A percentile compares a stretch with the other conserved stretches of the same genome.
These are phyloP conservation scores for Thelonectria blattea DNA, from an alignment of 2,329 filamentous ascomycete genomes.

Conservation along the genomic window DNA sequence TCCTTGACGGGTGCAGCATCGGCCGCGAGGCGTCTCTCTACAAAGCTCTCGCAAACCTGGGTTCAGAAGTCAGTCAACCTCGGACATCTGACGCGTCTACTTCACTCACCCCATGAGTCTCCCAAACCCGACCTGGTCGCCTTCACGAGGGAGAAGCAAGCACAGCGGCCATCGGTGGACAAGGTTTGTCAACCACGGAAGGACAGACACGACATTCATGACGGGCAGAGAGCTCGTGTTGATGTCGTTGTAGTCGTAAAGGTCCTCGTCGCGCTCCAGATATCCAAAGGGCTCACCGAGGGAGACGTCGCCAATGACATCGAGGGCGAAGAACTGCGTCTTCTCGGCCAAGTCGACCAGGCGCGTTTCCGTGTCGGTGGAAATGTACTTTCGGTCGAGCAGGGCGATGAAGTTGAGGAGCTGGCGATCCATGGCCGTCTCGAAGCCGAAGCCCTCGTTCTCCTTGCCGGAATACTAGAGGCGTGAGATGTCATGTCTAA, in stretches of 20 bases:
- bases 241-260: constrained; percentile 53
- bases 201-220: constrained; percentile 46
- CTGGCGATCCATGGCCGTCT: constrained; percentile 48
- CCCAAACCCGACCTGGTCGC: constrained; percentile 48
- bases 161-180: constrained; percentile 47
- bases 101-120: constrained; percentile 45
- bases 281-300: constrained; percentile 60
- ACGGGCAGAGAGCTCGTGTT: constrained; percentile 48
- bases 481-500: neutral
- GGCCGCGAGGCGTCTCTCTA: constrained; percentile 30
- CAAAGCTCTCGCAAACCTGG: constrained; percentile 30
- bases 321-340: constrained; percentile 59
- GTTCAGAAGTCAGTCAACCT: neutral
- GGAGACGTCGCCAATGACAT: constrained; percentile 59
- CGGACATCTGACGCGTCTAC: neutral
- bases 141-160: constrained; percentile 43
- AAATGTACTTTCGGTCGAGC: constrained; percentile 55
- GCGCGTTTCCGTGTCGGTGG: constrained; percentile 40
- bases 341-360: constrained; percentile 57
- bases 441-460: constrained; percentile 51
- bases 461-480: constrained; percentile 58
- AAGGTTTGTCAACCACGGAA: constrained; percentile 45
- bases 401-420: constrained; percentile 50
- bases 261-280: constrained; percentile 55
- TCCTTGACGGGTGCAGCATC: constrained; percentile 37